Conservation (phyloP, 371 early-diverging fungal species). For the Catenaria anguillulae region DNA sequence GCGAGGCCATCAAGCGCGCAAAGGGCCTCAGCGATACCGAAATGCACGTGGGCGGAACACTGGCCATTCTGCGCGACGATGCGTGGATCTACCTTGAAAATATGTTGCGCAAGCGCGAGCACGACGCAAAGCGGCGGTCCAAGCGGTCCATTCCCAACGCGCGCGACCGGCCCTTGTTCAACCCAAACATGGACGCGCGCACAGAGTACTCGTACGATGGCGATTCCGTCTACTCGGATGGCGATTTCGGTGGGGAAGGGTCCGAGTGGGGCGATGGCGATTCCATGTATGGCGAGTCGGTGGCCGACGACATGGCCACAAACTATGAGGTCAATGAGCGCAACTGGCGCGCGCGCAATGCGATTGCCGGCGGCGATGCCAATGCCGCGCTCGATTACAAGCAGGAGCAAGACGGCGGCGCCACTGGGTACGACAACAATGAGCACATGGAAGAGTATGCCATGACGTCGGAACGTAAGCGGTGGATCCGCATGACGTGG, state of each 20-base stretch:
- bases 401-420: conserved; percentile 10
- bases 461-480: conserved; percentile 37
- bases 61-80: not conserved
- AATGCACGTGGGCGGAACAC: conserved; percentile 1
- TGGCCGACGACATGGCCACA: conserved; percentile 29
- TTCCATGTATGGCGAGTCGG: conserved; percentile 32
- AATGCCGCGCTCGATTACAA: not conserved
- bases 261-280: not conserved
- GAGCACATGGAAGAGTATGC: conserved; percentile 16
- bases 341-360: not conserved
- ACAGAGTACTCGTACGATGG: not conserved
- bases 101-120: conserved; percentile 3
- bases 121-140: conserved; percentile 1
- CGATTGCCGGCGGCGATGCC: not conserved
- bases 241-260: not conserved
- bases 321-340: not conserved
- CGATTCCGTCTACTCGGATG: not conserved
- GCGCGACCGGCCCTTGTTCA: not conserved
- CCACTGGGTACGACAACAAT: conserved; percentile 3
- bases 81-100: conserved; percentile 5
- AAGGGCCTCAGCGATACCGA: not conserved
- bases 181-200: not conserved
- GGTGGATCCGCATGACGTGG: conserved; percentile 56
- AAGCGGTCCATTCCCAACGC: not conserved
- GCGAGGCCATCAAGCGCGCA: not conserved